Evolutionary conservation across 2,329 filamentous ascomycete species (phyloP).

Genomic region (Nothophaeocryptopus gaeumannii): DNA sequence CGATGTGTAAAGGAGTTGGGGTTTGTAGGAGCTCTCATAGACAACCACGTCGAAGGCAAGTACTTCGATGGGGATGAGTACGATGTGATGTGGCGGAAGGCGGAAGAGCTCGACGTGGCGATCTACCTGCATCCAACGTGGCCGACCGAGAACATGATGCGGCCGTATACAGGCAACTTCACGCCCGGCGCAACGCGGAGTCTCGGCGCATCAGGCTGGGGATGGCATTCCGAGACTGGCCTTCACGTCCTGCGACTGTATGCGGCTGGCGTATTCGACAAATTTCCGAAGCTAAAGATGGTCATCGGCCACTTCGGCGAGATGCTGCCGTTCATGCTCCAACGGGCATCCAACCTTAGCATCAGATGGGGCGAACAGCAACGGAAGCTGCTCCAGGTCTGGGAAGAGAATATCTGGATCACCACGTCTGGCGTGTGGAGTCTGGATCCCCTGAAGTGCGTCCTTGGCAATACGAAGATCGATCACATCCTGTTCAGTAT

Average conservation of each 20-base stretch:
- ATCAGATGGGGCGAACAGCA: constrained; percentile 36
- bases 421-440: constrained; percentile 59
- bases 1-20: constrained; percentile 33
- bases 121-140: constrained; percentile 53
- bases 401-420: constrained; percentile 56
- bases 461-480: constrained; percentile 38
- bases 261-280: constrained; percentile 55
- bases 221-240: constrained; percentile 53
- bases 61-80: constrained; percentile 36
- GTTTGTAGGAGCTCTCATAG: constrained; percentile 38
- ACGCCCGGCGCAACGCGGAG: constrained; percentile 28
- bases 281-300: constrained; percentile 53
- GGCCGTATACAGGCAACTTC: constrained; percentile 36
- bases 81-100: constrained; percentile 34
- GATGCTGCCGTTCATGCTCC: constrained; percentile 57
- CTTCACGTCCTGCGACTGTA: constrained; percentile 52
- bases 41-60: constrained; percentile 36
- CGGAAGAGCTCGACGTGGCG: constrained; percentile 47
- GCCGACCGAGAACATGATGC: constrained; percentile 40
- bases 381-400: constrained; percentile 41
- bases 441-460: constrained; percentile 48
- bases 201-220: constrained; percentile 46
- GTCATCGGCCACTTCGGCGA: constrained; percentile 58
- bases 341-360: constrained; percentile 41
- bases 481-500: constrained; percentile 58